Percentiles rank a stretch among this genome's conserved stretches.
Conservation (phyloP, 2,329 filamentous ascomycete species). For the Aspergillus tamarii region DNA sequence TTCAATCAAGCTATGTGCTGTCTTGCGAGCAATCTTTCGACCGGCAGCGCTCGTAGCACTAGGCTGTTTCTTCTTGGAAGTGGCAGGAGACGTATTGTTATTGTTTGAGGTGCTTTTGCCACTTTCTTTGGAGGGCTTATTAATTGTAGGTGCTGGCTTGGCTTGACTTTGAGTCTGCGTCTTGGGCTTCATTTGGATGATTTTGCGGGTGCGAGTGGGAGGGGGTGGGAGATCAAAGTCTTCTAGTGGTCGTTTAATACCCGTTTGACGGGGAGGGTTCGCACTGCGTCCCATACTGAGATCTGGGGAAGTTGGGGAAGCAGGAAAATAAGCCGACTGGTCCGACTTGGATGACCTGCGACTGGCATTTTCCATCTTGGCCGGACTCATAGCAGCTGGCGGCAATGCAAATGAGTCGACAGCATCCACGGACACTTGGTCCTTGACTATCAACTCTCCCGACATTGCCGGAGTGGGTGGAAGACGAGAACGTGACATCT, state of each 20-base stretch:
- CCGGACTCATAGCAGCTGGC: conserved; percentile 39
- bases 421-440: conserved; percentile 33
- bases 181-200: conserved; percentile 94
- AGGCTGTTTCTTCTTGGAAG: conserved; percentile 75
- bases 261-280: conserved; percentile 34
- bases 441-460: conserved; percentile 42
- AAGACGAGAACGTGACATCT: conserved; percentile 39
- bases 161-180: conserved; percentile 50
- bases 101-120: conserved; percentile 21
- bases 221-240: conserved; percentile 84
- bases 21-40: conserved; percentile 94
- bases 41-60: conserved; percentile 79
- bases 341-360: conserved; percentile 35
- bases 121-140: conserved; percentile 29
- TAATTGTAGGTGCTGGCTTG: conserved; percentile 43
- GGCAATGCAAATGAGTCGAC: conserved; percentile 41
- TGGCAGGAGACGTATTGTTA: conserved; percentile 30
- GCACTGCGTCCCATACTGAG: conserved; percentile 26
- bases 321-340: conserved; percentile 32
- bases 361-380: conserved; percentile 25
- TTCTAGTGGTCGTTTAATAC: conserved; percentile 45
- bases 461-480: conserved; percentile 45
- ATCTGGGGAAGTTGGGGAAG: conserved; percentile 39
- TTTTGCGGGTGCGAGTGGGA: conserved; percentile 88
- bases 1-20: conserved; percentile 94